Evolutionary conservation across 129 eudicot genomes (phyloP), one percentile per base, ranked within the genome.

Genomic region (sunflower (Helianthus annuus)): DNA sequence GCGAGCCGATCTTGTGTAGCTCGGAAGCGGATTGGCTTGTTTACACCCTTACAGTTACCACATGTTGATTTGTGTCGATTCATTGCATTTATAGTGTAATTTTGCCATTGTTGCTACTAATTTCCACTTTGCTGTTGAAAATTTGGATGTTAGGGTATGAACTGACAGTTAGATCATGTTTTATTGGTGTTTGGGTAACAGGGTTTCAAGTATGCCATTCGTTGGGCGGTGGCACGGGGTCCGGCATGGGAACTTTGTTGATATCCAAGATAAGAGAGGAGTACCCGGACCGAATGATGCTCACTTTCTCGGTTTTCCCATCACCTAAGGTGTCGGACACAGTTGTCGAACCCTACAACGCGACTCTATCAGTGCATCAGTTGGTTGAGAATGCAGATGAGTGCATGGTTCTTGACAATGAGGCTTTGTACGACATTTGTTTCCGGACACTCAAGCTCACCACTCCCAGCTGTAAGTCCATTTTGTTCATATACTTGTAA

Each of bases 191-290:
- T 48, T 77, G 40, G 16, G 40, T 55, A 66, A 66, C 65, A 89
- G 96, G 96, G 52, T 89, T 89, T 80, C 96, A 89, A 77, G 87
- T 89, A 12, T 89, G 96, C 65, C 96, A 86, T 75, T 89, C 96
- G 3, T 51, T 89, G 52, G 96, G 96, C 64, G 96, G 96, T 58
- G 96, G 92, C 6, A 88, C 96, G 17, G 96, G 96, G 13, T 88
- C 96, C 1, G 96, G 91, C 24, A 88, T 85, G 89, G 89, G 91
- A 62, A 89, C 96, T 1, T 54, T 89, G 59, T 54, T 89, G 55
- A 89, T 89, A 73, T 89, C 96, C 4, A 89, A 89, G 86, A 89
- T 89, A 45, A 81, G 92, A 67, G 92, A 86, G 71, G 96, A 88
- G 83, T 88, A 88, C 68, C 92, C 90, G 8, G 96, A 89, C 69